Evolutionary conservation across 2,329 filamentous ascomycete species (phyloP).

Genomic region (Mycosphaerella arachidis): DNA sequence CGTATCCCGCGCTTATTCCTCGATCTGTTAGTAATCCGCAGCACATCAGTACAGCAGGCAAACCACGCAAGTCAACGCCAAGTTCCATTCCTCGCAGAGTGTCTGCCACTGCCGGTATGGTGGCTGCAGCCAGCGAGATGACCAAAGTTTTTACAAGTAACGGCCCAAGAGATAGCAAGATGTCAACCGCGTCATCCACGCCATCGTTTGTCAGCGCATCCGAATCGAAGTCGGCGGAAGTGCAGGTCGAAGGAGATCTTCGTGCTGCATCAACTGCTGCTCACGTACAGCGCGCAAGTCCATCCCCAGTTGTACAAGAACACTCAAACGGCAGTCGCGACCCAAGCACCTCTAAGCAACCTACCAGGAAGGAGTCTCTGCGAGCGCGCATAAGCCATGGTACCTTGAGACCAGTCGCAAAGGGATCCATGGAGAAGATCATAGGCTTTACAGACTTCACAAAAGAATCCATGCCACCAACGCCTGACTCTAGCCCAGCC

Average conservation of each 20-base stretch:
- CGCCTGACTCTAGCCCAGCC: conserved; percentile 15
- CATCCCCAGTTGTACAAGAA: not conserved
- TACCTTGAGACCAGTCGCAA: not conserved
- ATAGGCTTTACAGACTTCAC: not conserved
- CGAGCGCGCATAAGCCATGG: not conserved
- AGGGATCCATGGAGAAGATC: not conserved
- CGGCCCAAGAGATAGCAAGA: conserved; percentile 1
- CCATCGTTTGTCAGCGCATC: conserved; percentile 14
- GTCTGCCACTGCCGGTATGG: conserved; percentile 2
- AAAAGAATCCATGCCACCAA: not conserved
- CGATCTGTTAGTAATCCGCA: conserved; percentile 13
- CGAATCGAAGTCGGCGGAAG: not conserved
- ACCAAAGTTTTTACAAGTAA: conserved; percentile 1
- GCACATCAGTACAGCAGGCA: not conserved
- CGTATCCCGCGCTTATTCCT: conserved; percentile 23
- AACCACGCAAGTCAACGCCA: not conserved
- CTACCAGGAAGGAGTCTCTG: not conserved
- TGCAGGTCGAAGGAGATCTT: not conserved
- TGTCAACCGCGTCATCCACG: conserved; percentile 8
- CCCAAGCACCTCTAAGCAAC: not conserved
- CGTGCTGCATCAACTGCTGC: not conserved
- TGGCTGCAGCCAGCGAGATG: conserved; percentile 1
- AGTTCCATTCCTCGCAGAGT: conserved; percentile 10
- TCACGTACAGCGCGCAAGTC: too few relatives aligned
- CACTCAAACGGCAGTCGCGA: not conserved